Percentiles rank a stretch among this genome's conserved stretches.
These are phyloP conservation scores for Gautieria morchelliformis DNA, from an alignment of 768 basidiomycete genomes.

Conservation along the genomic window DNA sequence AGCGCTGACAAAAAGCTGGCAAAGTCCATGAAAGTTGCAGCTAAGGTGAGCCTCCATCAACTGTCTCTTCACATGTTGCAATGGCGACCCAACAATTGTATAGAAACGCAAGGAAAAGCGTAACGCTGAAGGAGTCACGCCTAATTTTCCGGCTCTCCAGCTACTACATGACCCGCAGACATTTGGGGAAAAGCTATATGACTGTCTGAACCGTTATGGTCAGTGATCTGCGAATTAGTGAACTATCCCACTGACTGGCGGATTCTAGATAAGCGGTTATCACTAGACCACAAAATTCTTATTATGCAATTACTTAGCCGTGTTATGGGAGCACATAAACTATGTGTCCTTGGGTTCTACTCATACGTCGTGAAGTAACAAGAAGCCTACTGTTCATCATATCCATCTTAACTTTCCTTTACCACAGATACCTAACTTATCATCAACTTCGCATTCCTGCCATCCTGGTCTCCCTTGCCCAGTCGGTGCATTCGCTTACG, in stretches of 20 bases:
- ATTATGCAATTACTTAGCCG: constrained; percentile 95
- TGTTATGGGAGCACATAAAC: constrained; percentile 87
- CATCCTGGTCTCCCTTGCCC: constrained; percentile 89
- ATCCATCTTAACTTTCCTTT: neutral
- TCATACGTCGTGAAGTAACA: constrained; percentile 69
- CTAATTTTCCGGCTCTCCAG: constrained; percentile 89
- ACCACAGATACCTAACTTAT: constrained; percentile 72
- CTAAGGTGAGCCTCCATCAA: constrained; percentile 41
- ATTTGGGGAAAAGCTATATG: constrained; percentile 89
- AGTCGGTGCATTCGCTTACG: constrained; percentile 90
- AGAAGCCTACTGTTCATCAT: neutral
- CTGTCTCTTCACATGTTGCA: neutral
- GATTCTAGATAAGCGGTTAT: constrained; percentile 74
- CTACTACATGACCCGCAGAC: constrained; percentile 92
- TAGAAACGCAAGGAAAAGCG: constrained; percentile 28
- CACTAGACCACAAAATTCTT: constrained; percentile 93
- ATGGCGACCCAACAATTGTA: neutral
- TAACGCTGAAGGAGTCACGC: constrained; percentile 17
- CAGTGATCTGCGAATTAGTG: neutral
- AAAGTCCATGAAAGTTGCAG: constrained; percentile 63
- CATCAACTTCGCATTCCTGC: constrained; percentile 88
- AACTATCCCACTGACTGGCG: neutral
- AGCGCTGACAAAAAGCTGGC: constrained; percentile 74
- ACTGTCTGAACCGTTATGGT: constrained; percentile 63
- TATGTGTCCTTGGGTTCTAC: constrained; percentile 91